Evolutionary conservation across 176 grass and related monocot genomes (phyloP).

Genomic region (Bothriochloa decipiens): DNA sequence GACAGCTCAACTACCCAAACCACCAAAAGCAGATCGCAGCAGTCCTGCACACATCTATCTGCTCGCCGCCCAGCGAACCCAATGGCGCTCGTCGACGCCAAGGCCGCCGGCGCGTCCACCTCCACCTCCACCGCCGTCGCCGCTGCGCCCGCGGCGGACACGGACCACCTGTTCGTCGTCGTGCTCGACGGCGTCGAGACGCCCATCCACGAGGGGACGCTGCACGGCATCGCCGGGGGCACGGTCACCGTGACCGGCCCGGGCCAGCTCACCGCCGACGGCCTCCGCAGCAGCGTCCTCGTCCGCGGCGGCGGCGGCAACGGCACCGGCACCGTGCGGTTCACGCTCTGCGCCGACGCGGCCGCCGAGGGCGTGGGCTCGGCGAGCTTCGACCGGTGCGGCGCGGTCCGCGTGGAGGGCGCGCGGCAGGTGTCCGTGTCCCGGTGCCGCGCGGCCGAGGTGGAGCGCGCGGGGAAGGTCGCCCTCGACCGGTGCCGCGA

Average conservation of each 20-base stretch:
- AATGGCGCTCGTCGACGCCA: slow-evolving; percentile 41
- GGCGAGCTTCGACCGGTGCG: slow-evolving; percentile 52
- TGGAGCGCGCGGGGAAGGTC: slow-evolving; percentile 55
- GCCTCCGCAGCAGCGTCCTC: slow-evolving; percentile 49
- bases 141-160: background rate
- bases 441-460: slow-evolving; percentile 48
- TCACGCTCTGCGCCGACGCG: slow-evolving; percentile 51
- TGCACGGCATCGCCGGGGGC: slow-evolving; percentile 40
- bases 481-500: slow-evolving; percentile 53
- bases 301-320: slow-evolving; percentile 37
- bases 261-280: slow-evolving; percentile 44
- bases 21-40: slow-evolving; percentile 16
- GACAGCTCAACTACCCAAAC: slow-evolving; percentile 27
- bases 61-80: slow-evolving; percentile 27
- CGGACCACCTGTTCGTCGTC: slow-evolving; percentile 44
- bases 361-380: slow-evolving; percentile 40
- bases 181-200: slow-evolving; percentile 52
- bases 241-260: slow-evolving; percentile 52
- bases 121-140: slow-evolving; percentile 23
- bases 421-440: slow-evolving; percentile 47
- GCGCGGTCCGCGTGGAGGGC: slow-evolving; percentile 42
- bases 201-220: slow-evolving; percentile 59
- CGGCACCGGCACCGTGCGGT: slow-evolving; percentile 27
- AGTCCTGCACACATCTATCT: background rate
- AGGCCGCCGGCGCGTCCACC: slow-evolving; percentile 14